phyloP scores from a whole-genome alignment of 306 rosid genomes.

The Sechiopsis laciniata region DNA sequence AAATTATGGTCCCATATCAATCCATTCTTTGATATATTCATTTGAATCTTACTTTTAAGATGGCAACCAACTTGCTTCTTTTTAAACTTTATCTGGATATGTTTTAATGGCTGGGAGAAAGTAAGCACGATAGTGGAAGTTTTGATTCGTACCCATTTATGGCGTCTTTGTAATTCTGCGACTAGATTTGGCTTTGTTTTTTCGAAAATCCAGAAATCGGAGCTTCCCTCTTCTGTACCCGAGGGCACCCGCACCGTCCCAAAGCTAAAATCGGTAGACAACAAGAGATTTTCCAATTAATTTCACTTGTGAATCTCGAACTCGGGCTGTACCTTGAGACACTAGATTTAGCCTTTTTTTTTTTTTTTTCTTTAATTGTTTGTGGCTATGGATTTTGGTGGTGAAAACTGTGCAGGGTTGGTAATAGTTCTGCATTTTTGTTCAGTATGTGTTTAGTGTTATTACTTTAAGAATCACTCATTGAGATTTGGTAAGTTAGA shows the following conservation, averaged over 20 bases:
- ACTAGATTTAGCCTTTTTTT: conserved; percentile 3
- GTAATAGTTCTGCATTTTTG: neutral
- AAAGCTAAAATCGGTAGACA: too few relatives aligned
- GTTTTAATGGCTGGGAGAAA: neutral
- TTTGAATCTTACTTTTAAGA: conserved; percentile 6
- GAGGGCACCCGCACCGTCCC: too few relatives aligned
- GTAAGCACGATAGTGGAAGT: neutral
- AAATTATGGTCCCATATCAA: conserved; percentile 13
- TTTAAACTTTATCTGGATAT: neutral
- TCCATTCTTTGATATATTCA: conserved; percentile 3
- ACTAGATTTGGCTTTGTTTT: neutral
- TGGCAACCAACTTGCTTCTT: conserved; percentile 2
- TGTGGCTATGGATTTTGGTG: conserved; percentile 15
- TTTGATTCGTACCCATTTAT: conserved; percentile 4
- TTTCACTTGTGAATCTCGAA: too few relatives aligned
- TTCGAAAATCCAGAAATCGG: too few relatives aligned
- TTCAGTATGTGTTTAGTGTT: neutral
- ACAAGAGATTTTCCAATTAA: too few relatives aligned
- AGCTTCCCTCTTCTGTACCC: too few relatives aligned
- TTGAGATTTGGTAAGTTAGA: neutral
- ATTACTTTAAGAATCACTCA: neutral
- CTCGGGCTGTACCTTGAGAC: too few relatives aligned
- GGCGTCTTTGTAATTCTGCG: neutral
- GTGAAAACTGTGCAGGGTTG: neutral
- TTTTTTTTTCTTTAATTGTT: neutral